A percentile compares a stretch with the other conserved stretches of the same genome.
Conservation (phyloP, 1,284 basidiomycete genomes). For the Rugiboletus extremiorientalis region DNA sequence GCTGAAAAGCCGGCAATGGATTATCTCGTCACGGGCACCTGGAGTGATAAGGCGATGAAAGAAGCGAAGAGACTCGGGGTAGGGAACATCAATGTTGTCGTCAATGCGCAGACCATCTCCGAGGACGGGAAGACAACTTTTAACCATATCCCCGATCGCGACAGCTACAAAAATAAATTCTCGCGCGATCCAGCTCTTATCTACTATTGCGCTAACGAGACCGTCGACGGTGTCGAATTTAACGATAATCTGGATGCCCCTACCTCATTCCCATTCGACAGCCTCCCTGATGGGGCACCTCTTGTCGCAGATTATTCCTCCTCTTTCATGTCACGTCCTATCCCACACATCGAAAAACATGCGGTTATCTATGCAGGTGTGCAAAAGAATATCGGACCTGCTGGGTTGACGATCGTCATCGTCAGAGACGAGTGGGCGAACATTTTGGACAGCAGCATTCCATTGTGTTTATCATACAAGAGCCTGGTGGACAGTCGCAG, state of each 20-base stretch:
- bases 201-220: conserved; percentile 99
- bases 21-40: conserved; percentile 90
- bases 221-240: conserved; percentile 95
- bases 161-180: conserved; percentile 78
- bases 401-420: conserved; percentile 91
- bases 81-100: conserved; percentile 65
- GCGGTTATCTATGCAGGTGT: conserved; percentile 96
- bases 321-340: conserved; percentile 96
- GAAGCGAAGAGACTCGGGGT: conserved; percentile 74
- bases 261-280: conserved; percentile 84
- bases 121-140: conserved; percentile 65
- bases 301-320: conserved; percentile 96
- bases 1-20: conserved; percentile 66
- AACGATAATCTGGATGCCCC: conserved; percentile 51
- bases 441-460: conserved; percentile 72
- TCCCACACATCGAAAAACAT: conserved; percentile 84
- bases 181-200: conserved; percentile 82
- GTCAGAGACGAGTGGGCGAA: conserved; percentile 86
- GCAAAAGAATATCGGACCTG: conserved; percentile 99
- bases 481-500: conserved; percentile 74
- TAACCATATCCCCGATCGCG: conserved; percentile 77
- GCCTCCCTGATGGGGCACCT: conserved; percentile 65
- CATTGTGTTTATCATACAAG: conserved; percentile 85
- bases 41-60: conserved; percentile 84
- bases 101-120: conserved; percentile 62